phyloP scores from a whole-genome alignment of 306 rosid species.

The Dalbergia oliveri region DNA sequence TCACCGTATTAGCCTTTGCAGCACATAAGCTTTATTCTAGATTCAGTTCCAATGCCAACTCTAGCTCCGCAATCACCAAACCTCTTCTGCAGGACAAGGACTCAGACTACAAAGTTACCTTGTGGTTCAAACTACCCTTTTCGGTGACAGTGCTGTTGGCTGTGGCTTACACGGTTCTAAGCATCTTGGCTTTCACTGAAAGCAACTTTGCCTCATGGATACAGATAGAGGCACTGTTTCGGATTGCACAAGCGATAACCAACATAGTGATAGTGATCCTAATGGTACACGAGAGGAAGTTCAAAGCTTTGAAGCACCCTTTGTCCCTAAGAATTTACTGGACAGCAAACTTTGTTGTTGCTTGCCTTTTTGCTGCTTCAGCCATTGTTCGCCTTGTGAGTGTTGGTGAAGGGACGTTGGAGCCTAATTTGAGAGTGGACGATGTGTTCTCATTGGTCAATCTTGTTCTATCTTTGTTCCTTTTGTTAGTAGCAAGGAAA shows the following conservation, averaged over 20 bases:
- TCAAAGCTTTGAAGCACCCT: constrained; percentile 51
- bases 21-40: constrained; percentile 37
- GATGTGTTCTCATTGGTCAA: constrained; percentile 52
- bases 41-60: constrained; percentile 23
- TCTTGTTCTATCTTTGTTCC: constrained; percentile 44
- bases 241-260: constrained; percentile 44
- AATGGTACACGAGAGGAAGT: constrained; percentile 48
- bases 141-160: constrained; percentile 42
- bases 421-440: constrained; percentile 53
- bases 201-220: constrained; percentile 47
- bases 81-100: constrained; percentile 49
- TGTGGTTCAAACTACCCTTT: constrained; percentile 49
- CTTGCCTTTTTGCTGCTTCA: constrained; percentile 49
- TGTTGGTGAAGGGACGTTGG: constrained; percentile 8
- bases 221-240: constrained; percentile 49
- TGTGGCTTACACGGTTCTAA: constrained; percentile 45
- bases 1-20: constrained; percentile 41
- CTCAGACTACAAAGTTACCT: constrained; percentile 43
- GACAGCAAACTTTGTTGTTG: constrained; percentile 44
- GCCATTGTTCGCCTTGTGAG: constrained; percentile 42
- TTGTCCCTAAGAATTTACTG: constrained; percentile 52
- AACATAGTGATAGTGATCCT: constrained; percentile 44
- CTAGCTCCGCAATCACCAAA: constrained; percentile 30
- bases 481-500: constrained; percentile 32
- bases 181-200: constrained; percentile 46